Base-by-base conservation (phyloP, 2,329 filamentous ascomycete species). In the Rasamsonia emersonii region DNA sequence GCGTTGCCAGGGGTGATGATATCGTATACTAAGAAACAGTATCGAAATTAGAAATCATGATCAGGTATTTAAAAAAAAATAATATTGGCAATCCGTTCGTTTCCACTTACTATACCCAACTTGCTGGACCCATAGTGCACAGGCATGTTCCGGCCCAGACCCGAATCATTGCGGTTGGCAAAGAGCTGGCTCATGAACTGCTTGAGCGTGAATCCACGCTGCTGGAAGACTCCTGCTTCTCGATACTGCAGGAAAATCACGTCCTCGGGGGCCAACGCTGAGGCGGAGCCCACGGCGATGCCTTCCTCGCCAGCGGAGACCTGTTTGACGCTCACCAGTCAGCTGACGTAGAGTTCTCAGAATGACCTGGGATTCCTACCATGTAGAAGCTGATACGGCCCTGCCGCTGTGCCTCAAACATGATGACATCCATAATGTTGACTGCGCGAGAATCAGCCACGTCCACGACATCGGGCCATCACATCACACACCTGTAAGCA, bases 131-230 rank as follows among this genome's bases (percentile, higher is more conserved):
- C 88, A 51, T 96, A 98, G 61, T 98, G 91, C 9, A 96, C 84
- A 1, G 91, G 91, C 91, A 98, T 98, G 50, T 94, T 96, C 41
- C 89, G 77, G 2, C 88, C 91, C 38, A 71, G 73, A 1, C 89
- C 88, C 1, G 70, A 59, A 47, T 98, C 91, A 41, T 85, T 75
- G 33, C 67, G 73, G 53, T 94, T 96, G 13, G 88, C 78, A 62
- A 96, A 95, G 6, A 98, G 64, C 57, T 98, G 91, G 47, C 77
- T 82, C 91, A 98, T 96, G 52, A 96, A 96, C 38, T 96, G 78
- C 28, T 79, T 77, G 27, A 93, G 69, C 0, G 77, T 83, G 55
- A 89, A 95, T 3, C 91, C 91, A 21, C 91, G 77, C 58, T 95
- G 82, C 43, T 82, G 75, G 55, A 94, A 91, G 4, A 95, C 82